Evolutionary conservation across 2,329 filamentous ascomycete species (phyloP), one percentile per base, ranked within the genome.

Genomic region (Cercospora berteroae): DNA sequence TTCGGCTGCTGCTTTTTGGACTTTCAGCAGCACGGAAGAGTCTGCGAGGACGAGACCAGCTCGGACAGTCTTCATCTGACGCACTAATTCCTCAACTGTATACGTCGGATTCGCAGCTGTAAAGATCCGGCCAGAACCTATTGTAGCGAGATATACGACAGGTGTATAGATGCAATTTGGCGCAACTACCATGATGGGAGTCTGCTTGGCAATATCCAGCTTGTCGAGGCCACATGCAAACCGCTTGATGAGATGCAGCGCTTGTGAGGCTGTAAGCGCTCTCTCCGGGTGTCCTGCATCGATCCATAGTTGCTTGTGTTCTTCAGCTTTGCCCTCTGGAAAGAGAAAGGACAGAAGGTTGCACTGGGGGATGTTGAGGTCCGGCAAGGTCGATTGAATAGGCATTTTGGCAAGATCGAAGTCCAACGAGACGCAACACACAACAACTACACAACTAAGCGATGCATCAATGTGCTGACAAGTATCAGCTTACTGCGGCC

Each of bases 71-170:
- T 86, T 83, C 39, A 95, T 81, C 78, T 95, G 92, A 77, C 91
- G 90, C 6, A 88, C 89, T 56, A 96, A 79, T 78, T 95, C 92
- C 20, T 90, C 82, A 0, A 87, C 81, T 0, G 91, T 88, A 72
- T 88, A 93, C 5, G 83, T 84, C 0, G 90, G 90, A 68, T 92
- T 93, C 1, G 90, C 90, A 27, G 90, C 91, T 0, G 89, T 90
- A 80, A 94, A 94, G 63, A 94, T 81, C 1, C 90, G 90, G 1
- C 60, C 55, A 48, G 65, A 67, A 4, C 90, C 90, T 58, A 67
- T 63, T 0, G 91, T 90, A 87, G 93, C 93, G 60, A 93, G 90
- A 63, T 94, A 87, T 1, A 91, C 81, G 0, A 87, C 44, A 6
- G 65, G 60, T 8, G 60, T 60, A 27, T 52, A 63, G 25, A 67